Evolutionary conservation across 305 asterid genomes (phyloP), one percentile per base, ranked within the genome.

Genomic region (Striga hermonthica): DNA sequence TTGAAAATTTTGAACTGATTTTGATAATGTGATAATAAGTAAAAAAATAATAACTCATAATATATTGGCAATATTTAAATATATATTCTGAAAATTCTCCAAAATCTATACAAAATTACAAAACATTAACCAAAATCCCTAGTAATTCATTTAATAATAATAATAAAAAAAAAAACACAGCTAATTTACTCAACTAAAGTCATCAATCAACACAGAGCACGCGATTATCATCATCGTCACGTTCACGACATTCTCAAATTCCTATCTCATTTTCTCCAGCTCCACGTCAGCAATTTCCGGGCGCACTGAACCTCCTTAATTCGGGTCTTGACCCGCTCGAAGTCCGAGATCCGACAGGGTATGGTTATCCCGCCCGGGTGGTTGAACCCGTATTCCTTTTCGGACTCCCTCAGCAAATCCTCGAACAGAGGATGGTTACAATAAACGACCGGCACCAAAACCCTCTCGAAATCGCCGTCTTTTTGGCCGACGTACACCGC

Each of bases 401-500:
- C 96, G 47, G 96, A 86, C 15, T 83, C 91, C 15, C 69, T 83
- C 39, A 92, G 69, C 78, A 92, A 76, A 68, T 87, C 85, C 1
- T 84, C 81, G 60, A 92, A 92, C 72, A 88, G 57, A 34, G 98
- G 98, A 69, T 92, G 96, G 49, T 90, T 92, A 9, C 82, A 70
- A 56, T 83, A 92, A 55, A 87, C 78, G 35, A 90, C 86, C 2
- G 98, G 98, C 52, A 92, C 97, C 49, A 84, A 67, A 12, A 87
- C 76, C 81, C 93, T 71, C 77, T 79, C 66, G 28, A 76, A 83
- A n/a, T 86, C 95, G 0, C 95, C 93, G 14, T 77, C 95, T 56
- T 79, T 80, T 59, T 78, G 88, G 0, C 98, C 97, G 66, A 92
- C 97, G 28, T 90, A 92, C 1, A 92, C 92, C 71, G 97, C 95